phyloP scores from a whole-genome alignment of 2,329 filamentous ascomycete genomes.

The Cytospora paraplurivora region DNA sequence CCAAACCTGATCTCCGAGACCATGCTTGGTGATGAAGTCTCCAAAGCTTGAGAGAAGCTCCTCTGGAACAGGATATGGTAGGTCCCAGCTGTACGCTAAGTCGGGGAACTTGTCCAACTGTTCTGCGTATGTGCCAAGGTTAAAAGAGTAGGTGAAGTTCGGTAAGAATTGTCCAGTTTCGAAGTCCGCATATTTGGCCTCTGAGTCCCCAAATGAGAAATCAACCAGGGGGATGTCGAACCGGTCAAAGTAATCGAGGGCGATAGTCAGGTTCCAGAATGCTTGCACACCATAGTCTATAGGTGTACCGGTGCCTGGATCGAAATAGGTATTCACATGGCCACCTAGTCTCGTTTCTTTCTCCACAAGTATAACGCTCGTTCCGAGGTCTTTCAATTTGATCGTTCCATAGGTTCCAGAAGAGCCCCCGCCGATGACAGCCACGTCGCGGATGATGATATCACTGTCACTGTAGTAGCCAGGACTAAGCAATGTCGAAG shows the following conservation, averaged over 20 bases:
- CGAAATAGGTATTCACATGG: conserved; percentile 49
- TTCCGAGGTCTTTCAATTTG: conserved; percentile 25
- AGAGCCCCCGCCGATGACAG: conserved; percentile 31
- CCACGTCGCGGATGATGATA: conserved; percentile 27
- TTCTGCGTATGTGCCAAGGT: conserved; percentile 24
- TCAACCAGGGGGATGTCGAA: conserved; percentile 40
- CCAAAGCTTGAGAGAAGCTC: conserved; percentile 49
- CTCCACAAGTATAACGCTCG: conserved; percentile 31
- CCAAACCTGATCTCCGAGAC: not conserved
- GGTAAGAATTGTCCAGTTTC: conserved; percentile 35
- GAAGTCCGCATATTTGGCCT: conserved; percentile 39
- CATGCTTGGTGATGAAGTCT: conserved; percentile 49
- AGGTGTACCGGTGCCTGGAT: conserved; percentile 37
- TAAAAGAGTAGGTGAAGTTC: conserved; percentile 26
- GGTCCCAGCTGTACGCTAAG: conserved; percentile 36
- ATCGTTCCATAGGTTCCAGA: conserved; percentile 30
- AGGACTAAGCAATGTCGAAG: not conserved
- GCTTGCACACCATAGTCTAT: conserved; percentile 40
- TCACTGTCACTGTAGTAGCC: not conserved
- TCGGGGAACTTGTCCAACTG: conserved; percentile 36
- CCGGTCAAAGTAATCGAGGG: conserved; percentile 42
- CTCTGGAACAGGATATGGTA: conserved; percentile 46
- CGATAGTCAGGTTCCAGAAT: conserved; percentile 39
- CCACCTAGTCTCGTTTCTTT: conserved; percentile 33
- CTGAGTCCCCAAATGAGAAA: conserved; percentile 31